A percentile compares a stretch with the other conserved stretches of the same genome.
phyloP scores from a whole-genome alignment of 2,329 filamentous ascomycete genomes.

The Alternaria infectoria region DNA sequence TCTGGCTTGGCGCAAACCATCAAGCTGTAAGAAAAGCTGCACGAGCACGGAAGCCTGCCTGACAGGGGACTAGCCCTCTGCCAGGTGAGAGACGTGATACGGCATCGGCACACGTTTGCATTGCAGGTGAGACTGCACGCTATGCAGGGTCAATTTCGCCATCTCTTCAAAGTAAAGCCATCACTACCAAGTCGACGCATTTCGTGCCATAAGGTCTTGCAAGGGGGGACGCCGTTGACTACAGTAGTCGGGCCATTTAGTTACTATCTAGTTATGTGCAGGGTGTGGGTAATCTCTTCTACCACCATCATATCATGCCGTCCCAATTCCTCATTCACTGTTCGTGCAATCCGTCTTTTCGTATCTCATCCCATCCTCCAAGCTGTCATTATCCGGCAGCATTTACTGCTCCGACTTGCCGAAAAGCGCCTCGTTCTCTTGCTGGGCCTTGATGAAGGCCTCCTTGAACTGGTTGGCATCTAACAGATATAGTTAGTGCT shows the following conservation, averaged over 20 bases:
- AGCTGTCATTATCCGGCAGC: neutral
- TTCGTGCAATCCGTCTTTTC: conserved; percentile 32
- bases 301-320: conserved; percentile 36
- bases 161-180: neutral
- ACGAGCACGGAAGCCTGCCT: conserved; percentile 1
- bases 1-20: conserved; percentile 22
- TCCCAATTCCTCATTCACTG: conserved; percentile 34
- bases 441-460: conserved; percentile 93
- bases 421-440: conserved; percentile 92
- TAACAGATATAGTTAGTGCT: conserved; percentile 52
- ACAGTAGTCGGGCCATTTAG: conserved; percentile 32
- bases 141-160: neutral
- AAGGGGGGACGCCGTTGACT: conserved; percentile 25
- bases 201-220: neutral
- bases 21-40: conserved; percentile 11
- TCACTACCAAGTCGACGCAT: neutral
- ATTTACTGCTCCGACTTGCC: conserved; percentile 54
- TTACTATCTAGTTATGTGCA: conserved; percentile 49
- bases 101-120: neutral
- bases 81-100: neutral
- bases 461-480: conserved; percentile 98
- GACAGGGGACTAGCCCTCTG: conserved; percentile 2
- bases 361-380: conserved; percentile 16
- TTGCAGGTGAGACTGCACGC: neutral
- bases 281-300: conserved; percentile 35